These are phyloP conservation scores for Nemania sp. DNA, from an alignment of 2,329 filamentous ascomycete species.

Conservation along the genomic window DNA sequence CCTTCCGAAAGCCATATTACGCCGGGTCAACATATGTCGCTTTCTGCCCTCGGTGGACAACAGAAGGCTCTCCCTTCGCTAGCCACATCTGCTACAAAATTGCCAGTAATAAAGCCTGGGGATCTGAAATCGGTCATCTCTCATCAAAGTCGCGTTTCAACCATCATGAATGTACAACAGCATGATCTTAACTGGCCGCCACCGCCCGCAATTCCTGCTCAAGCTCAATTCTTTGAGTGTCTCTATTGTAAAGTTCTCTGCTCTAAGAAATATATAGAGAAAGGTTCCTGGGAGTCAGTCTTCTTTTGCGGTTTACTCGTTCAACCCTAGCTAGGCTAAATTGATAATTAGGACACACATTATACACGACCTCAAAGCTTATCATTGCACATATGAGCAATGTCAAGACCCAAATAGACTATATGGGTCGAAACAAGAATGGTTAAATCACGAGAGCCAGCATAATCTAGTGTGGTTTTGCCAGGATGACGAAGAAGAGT, in stretches of 20 bases:
- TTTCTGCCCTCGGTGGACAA: no score
- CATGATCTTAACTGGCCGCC: neutral
- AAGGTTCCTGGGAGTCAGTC: neutral
- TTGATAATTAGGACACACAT: neutral
- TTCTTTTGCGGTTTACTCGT: neutral
- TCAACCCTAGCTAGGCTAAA: neutral
- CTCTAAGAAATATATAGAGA: slow-evolving; percentile 13
- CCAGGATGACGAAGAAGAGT: slow-evolving; percentile 18
- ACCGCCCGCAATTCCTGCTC: neutral
- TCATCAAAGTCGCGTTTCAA: neutral
- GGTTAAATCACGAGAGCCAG: slow-evolving; percentile 30
- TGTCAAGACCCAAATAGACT: slow-evolving; percentile 25
- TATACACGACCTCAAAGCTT: slow-evolving; percentile 28
- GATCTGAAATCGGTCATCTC: slow-evolving; percentile 10
- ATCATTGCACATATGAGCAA: slow-evolving; percentile 29
- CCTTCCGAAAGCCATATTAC: neutral
- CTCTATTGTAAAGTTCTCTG: neutral
- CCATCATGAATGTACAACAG: neutral
- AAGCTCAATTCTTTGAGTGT: neutral
- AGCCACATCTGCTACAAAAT: neutral
- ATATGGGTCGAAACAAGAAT: slow-evolving; percentile 26
- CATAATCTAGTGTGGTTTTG: slow-evolving; percentile 27
- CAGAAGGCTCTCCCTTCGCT: neutral
- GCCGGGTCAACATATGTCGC: neutral
- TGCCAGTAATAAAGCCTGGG: neutral